Evolutionary conservation across 345 rosid species (phyloP).

Genomic region (Syzygium aromaticum): DNA sequence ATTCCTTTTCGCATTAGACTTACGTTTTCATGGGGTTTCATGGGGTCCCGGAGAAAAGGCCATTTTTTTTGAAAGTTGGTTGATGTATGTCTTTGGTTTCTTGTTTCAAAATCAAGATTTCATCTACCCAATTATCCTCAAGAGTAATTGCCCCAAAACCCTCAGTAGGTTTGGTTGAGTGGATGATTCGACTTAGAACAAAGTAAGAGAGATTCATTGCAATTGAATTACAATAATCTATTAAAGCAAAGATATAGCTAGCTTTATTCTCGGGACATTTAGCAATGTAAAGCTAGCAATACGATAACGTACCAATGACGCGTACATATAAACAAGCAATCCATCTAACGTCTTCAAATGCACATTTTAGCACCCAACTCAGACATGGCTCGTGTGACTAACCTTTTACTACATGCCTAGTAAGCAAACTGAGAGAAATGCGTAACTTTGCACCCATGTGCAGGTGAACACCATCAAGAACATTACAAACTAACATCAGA

Average conservation of each 20-base stretch:
- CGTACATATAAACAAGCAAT: neutral
- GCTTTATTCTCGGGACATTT: neutral
- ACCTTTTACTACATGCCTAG: neutral
- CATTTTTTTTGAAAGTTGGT: neutral
- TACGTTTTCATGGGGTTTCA: neutral
- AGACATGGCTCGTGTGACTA: neutral
- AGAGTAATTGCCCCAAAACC: neutral
- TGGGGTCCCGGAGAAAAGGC: neutral
- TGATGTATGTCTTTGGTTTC: neutral
- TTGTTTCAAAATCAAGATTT: neutral
- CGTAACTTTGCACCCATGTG: neutral
- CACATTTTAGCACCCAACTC: neutral
- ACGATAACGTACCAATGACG: neutral
- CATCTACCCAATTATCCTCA: neutral
- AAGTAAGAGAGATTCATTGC: neutral
- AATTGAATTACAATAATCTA: neutral
- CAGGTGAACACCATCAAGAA: neutral
- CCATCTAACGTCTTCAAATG: neutral
- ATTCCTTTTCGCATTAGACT: constrained; percentile 4
- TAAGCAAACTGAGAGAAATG: neutral
- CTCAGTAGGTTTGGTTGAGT: neutral
- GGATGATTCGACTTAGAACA: neutral
- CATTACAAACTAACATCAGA: neutral
- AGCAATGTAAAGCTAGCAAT: neutral
- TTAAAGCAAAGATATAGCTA: neutral